These are phyloP conservation scores for Penicillium frequentans DNA, from an alignment of 2,329 filamentous ascomycete species.

Conservation along the genomic window DNA sequence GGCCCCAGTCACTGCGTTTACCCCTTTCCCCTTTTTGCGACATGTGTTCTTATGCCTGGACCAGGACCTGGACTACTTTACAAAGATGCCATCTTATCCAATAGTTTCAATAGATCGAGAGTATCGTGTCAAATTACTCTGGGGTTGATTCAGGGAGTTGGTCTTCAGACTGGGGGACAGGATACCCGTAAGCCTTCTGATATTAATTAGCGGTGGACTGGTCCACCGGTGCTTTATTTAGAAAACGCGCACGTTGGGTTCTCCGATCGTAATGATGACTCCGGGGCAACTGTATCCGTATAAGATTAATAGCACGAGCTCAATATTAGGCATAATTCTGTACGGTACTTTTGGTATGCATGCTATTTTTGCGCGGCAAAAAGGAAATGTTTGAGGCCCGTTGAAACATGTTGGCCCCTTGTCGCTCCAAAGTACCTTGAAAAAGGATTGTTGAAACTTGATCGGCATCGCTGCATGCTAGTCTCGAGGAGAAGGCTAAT, in stretches of 20 bases:
- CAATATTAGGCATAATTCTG: background rate
- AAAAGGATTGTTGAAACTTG: constrained; percentile 12
- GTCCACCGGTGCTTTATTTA: constrained; percentile 3
- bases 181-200: background rate
- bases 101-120: constrained; percentile 1
- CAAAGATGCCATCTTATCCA: background rate
- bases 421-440: constrained; percentile 1
- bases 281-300: background rate
- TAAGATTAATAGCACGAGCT: background rate
- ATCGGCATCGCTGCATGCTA: constrained; percentile 15
- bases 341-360: background rate
- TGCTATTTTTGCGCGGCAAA: background rate
- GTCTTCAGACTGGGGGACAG: constrained; percentile 2
- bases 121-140: background rate
- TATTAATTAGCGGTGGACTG: constrained; percentile 5
- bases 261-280: background rate
- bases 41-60: constrained; percentile 1
- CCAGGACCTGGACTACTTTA: background rate
- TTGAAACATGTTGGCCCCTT: constrained; percentile 6
- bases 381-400: background rate
- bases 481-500: constrained; percentile 8
- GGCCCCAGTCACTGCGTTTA: background rate
- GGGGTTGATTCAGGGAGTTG: background rate
- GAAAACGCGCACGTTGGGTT: background rate
- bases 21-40: constrained; percentile 1